Evolutionary conservation across 2,329 filamentous ascomycete genomes (phyloP).

Genomic region (Amphichorda felina): DNA sequence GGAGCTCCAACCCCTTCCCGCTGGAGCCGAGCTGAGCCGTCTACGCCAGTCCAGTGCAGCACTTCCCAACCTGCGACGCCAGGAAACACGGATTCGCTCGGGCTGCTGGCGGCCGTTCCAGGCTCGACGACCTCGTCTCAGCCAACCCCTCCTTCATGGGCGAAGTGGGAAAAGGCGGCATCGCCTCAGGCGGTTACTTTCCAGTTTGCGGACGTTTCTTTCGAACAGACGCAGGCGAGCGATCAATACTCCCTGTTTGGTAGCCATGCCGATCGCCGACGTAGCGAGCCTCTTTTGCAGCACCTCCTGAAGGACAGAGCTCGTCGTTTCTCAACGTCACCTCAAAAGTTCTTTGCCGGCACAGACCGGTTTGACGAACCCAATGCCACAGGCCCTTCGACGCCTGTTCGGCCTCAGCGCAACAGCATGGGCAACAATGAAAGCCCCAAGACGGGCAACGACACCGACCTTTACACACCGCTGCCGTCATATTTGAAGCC

Average conservation of each 20-base stretch:
- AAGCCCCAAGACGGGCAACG: neutral
- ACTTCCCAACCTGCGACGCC: too few relatives aligned
- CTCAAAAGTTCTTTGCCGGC: conserved; percentile 9
- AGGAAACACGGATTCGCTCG: too few relatives aligned
- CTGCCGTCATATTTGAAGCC: neutral
- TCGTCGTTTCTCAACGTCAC: conserved; percentile 15
- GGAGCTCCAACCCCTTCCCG: too few relatives aligned
- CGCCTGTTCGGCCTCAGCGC: neutral
- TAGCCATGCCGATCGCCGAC: conserved; percentile 14
- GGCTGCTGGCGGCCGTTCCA: conserved; percentile 1
- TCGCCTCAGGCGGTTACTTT: conserved; percentile 6
- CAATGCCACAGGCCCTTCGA: neutral
- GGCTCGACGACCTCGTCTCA: conserved; percentile 2
- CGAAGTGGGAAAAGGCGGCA: conserved; percentile 3
- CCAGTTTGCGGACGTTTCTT: conserved; percentile 5
- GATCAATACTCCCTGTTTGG: conserved; percentile 15
- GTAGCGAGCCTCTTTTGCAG: conserved; percentile 21
- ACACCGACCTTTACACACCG: neutral
- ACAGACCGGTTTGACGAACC: neutral
- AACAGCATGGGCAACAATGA: neutral
- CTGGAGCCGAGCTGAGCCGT: too few relatives aligned
- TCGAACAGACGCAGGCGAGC: conserved; percentile 1
- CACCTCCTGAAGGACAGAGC: conserved; percentile 9
- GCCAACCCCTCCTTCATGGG: neutral
- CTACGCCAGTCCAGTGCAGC: too few relatives aligned